These are phyloP conservation scores for Dryadomyces quercus-mongolicae DNA, from an alignment of 2,329 filamentous ascomycete genomes.

Conservation along the genomic window DNA sequence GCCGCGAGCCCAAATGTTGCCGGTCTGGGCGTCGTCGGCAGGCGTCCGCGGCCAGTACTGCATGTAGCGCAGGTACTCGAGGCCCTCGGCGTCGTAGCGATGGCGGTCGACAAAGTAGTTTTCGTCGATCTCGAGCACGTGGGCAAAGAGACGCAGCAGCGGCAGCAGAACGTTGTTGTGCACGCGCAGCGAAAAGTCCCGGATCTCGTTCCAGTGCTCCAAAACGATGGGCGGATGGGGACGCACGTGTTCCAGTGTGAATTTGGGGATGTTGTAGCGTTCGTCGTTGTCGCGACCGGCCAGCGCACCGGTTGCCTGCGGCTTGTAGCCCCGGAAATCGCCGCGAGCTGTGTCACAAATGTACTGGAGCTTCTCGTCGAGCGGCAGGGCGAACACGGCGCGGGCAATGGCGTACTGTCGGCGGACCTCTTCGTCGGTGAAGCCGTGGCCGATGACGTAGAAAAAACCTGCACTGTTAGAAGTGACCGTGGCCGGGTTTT, in stretches of 20 bases:
- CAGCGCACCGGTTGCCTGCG: slow-evolving; percentile 19
- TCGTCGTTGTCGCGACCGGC: slow-evolving; percentile 40
- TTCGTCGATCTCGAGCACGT: slow-evolving; percentile 43
- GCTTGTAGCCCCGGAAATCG: slow-evolving; percentile 37
- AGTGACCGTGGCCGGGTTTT: too few relatives aligned
- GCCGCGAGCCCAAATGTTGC: slow-evolving; percentile 2
- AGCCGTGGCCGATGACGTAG: slow-evolving; percentile 44
- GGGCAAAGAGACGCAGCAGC: slow-evolving; percentile 43
- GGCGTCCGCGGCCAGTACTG: slow-evolving; percentile 30
- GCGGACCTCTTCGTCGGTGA: slow-evolving; percentile 40
- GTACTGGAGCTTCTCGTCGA: slow-evolving; percentile 41
- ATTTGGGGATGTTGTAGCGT: slow-evolving; percentile 48
- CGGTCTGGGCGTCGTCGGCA: slow-evolving; percentile 19
- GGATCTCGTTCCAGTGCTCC: slow-evolving; percentile 38
- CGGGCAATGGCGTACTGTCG: slow-evolving; percentile 42
- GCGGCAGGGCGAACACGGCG: slow-evolving; percentile 32
- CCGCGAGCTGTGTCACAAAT: slow-evolving; percentile 26
- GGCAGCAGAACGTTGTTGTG: slow-evolving; percentile 33
- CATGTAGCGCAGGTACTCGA: slow-evolving; percentile 48
- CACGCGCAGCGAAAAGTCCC: slow-evolving; percentile 36
- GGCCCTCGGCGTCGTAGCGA: slow-evolving; percentile 37
- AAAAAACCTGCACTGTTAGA: slow-evolving; percentile 33
- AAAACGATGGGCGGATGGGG: slow-evolving; percentile 31
- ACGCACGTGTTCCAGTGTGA: slow-evolving; percentile 29
- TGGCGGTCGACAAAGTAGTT: slow-evolving; percentile 42